Base-by-base conservation (phyloP, 2,329 filamentous ascomycete genomes). In the Colletotrichum musae region DNA sequence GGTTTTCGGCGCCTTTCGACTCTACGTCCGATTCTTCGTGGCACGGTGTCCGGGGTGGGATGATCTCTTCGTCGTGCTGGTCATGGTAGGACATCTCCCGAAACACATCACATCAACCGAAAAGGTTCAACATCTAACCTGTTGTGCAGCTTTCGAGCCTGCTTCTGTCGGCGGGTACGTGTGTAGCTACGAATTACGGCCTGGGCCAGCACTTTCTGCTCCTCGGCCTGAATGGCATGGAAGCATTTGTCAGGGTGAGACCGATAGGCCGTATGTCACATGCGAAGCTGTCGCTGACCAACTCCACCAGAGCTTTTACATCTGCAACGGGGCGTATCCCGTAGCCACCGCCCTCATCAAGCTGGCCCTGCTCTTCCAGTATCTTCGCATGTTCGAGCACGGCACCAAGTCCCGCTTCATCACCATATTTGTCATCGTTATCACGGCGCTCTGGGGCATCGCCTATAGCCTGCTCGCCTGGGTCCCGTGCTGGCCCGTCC, bases 401-500 rank as follows among this genome's bases (percentile, higher is more conserved):
- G 63, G 65, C 16, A 54, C 70, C 12, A 72, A 59, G 7, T 60
- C 70, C 2, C 68, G 59, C 0, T 39, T 53, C 32, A 16, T 78
- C n/a, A 72, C 74, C 10, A 32, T 76, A 15, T 26, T 66, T 16
- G 57, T 76, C 24, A 74, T 75, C 52, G 53, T 72, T 6, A 72
- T 78, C 53, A 77, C 76, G 1, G 74, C 73, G 1, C 70, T 76
- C 1, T 80, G 78, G 78, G 78, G 78, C 0, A 12, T 75, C 28
- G 72, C 73, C 1, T 80, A 77, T 53, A 74, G 74, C 6, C 72
- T 78, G 24, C 60, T 80, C 18, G 75, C 77, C n/a, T 79, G 75
- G 74, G 60, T 79, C 0, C 79, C 79, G 1, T 80, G 78, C 59
- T 71, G 76, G 24, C 77, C 77, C 2, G 70, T 80, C 1, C 71